phyloP scores from a whole-genome alignment of 192 early-diverging fungal genomes.

The Backusella macrospora region DNA sequence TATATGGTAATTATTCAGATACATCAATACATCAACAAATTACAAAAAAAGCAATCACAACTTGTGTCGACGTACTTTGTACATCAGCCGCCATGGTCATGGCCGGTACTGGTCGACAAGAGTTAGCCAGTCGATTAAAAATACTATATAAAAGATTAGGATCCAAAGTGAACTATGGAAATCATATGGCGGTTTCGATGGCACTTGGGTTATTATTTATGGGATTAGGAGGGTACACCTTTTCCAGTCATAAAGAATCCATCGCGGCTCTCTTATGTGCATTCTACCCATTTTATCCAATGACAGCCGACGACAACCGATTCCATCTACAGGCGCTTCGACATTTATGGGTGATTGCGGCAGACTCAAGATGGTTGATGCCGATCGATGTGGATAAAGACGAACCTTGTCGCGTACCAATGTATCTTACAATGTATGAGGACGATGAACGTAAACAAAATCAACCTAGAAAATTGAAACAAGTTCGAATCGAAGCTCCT shows the following conservation, averaged over 20 bases:
- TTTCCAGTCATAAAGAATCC: conserved; percentile 63
- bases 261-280: conserved; percentile 71
- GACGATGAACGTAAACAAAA: conserved; percentile 19
- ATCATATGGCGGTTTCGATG: conserved; percentile 74
- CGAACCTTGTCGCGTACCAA: conserved; percentile 55
- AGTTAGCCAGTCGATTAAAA: conserved; percentile 61
- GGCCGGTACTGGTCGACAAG: conserved; percentile 79
- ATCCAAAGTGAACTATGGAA: conserved; percentile 64
- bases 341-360: conserved; percentile 81
- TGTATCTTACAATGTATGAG: conserved; percentile 48
- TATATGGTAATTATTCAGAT: conserved; percentile 40
- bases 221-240: conserved; percentile 68
- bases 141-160: conserved; percentile 50
- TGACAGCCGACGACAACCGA: conserved; percentile 56
- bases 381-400: conserved; percentile 64
- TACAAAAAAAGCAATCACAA: conserved; percentile 60
- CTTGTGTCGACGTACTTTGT: conserved; percentile 71
- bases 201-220: conserved; percentile 79
- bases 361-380: conserved; percentile 69
- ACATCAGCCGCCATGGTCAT: conserved; percentile 70
- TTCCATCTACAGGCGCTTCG: conserved; percentile 76
- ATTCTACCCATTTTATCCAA: conserved; percentile 70
- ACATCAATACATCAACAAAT: conserved; percentile 62
- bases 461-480: conserved; percentile 5
- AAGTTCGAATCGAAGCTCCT: conserved; percentile 55